Evolutionary conservation across 345 rosid genomes (phyloP).

Genomic region (Boechera stricta): DNA sequence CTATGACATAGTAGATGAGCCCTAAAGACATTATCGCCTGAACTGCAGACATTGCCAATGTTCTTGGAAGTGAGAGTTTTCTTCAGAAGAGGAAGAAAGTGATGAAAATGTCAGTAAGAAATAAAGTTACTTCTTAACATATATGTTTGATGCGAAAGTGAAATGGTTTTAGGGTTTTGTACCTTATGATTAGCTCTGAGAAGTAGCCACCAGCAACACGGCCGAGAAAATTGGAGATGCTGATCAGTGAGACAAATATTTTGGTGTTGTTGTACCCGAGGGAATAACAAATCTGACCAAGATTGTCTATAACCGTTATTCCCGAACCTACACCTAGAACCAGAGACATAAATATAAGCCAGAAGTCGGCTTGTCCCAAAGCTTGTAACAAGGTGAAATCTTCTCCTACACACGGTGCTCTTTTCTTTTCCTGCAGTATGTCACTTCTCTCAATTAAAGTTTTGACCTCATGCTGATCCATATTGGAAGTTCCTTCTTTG

Average conservation of each 20-base stretch:
- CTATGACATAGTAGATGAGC: slow-evolving; percentile 63
- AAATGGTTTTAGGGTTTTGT: background rate
- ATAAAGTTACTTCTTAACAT: background rate
- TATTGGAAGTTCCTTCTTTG: slow-evolving; percentile 41
- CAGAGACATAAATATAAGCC: slow-evolving; percentile 76
- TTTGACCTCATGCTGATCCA: slow-evolving; percentile 45
- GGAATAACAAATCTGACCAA: slow-evolving; percentile 81
- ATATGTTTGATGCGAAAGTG: slow-evolving; percentile 8
- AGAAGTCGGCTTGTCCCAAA: slow-evolving; percentile 70
- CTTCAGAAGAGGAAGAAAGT: slow-evolving; percentile 40
- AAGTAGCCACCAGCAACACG: slow-evolving; percentile 93
- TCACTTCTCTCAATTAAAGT: slow-evolving; percentile 68
- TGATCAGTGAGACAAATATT: slow-evolving; percentile 78
- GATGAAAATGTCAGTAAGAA: background rate
- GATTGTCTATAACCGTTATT: slow-evolving; percentile 79
- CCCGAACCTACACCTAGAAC: slow-evolving; percentile 81
- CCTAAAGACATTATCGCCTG: slow-evolving; percentile 71
- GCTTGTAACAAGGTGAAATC: slow-evolving; percentile 80
- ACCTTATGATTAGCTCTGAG: slow-evolving; percentile 78
- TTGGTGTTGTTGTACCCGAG: slow-evolving; percentile 63
- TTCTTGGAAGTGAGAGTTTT: slow-evolving; percentile 65
- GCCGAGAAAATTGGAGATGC: slow-evolving; percentile 92
- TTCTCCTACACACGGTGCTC: slow-evolving; percentile 74
- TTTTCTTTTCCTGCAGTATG: slow-evolving; percentile 55
- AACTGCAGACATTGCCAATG: slow-evolving; percentile 64